Evolutionary conservation across 164 flowering plant genomes (phyloP).

Genomic region (Sextonia rubra): DNA sequence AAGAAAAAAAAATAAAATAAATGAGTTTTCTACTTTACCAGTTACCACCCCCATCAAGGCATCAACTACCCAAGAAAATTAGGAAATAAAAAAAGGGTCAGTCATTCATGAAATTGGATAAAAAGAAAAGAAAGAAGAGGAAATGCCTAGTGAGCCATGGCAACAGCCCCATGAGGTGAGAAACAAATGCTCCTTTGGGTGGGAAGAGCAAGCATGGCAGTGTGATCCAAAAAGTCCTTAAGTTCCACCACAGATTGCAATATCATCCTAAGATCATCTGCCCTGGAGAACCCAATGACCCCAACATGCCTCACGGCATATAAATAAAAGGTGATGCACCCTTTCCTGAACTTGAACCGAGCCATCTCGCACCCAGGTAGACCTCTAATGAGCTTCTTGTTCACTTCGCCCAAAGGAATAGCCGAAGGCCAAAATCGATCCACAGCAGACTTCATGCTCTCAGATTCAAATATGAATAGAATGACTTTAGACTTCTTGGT

Average conservation of each 20-base stretch:
- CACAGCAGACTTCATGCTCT: constrained; percentile 37
- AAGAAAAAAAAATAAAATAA: neutral
- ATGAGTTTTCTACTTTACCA: neutral
- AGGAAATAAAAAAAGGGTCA: too few species aligned
- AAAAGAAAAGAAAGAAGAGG: neutral
- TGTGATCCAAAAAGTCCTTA: constrained; percentile 91
- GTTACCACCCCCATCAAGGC: too few species aligned
- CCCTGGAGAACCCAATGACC: constrained; percentile 46
- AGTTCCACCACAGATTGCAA: constrained; percentile 69
- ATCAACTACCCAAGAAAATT: too few species aligned
- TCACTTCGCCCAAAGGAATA: constrained; percentile 87
- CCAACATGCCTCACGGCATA: constrained; percentile 65
- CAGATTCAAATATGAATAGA: constrained; percentile 77
- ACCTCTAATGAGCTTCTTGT: constrained; percentile 59
- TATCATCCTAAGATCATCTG: constrained; percentile 62
- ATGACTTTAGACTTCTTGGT: constrained; percentile 88
- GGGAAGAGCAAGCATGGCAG: constrained; percentile 94
- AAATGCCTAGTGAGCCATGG: constrained; percentile 41
- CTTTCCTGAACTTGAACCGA: constrained; percentile 87
- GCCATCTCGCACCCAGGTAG: constrained; percentile 72
- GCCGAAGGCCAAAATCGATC: constrained; percentile 80
- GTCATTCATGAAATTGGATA: neutral
- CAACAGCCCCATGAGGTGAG: constrained; percentile 33
- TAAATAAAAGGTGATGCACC: constrained; percentile 84
- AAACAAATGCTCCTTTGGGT: constrained; percentile 52